A percentile compares a stretch with the other conserved stretches of the same genome.
Evolutionary conservation across 2,329 filamentous ascomycete genomes (phyloP).

Genomic region (Lecanosticta acicola): DNA sequence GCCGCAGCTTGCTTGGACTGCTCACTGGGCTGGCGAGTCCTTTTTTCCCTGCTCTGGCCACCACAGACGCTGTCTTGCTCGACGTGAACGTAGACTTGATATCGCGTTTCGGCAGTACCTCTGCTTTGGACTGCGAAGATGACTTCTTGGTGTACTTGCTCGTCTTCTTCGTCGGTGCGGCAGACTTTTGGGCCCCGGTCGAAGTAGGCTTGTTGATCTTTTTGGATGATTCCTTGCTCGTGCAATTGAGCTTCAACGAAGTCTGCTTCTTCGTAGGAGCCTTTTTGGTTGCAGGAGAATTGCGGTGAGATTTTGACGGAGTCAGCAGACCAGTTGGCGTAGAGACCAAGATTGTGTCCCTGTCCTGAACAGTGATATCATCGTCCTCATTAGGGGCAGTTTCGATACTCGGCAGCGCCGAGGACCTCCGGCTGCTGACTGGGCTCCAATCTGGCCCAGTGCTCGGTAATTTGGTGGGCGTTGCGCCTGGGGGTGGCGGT

Average conservation of each 20-base stretch:
- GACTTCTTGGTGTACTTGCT: slow-evolving; percentile 25
- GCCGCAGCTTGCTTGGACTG: slow-evolving; percentile 27
- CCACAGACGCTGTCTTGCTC: slow-evolving; percentile 21
- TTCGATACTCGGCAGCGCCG: slow-evolving; percentile 26
- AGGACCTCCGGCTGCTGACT: slow-evolving; percentile 11
- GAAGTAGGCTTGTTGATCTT: slow-evolving; percentile 10
- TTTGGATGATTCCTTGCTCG: slow-evolving; percentile 13
- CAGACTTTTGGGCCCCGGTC: background rate
- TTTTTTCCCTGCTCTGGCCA: slow-evolving; percentile 17
- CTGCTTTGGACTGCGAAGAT: slow-evolving; percentile 12
- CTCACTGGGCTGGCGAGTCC: slow-evolving; percentile 12
- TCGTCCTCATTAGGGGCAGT: slow-evolving; percentile 17
- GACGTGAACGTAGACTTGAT: slow-evolving; percentile 22
- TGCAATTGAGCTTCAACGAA: background rate
- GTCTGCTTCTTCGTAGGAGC: background rate
- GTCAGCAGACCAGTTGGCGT: slow-evolving; percentile 25
- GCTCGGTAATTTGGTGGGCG: slow-evolving; percentile 18
- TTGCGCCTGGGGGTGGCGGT: slow-evolving; percentile 20
- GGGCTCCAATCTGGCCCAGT: slow-evolving; percentile 20
- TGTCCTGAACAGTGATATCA: slow-evolving; percentile 17
- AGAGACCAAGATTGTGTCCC: slow-evolving; percentile 2
- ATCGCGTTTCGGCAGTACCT: slow-evolving; percentile 16
- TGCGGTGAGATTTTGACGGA: slow-evolving; percentile 30
- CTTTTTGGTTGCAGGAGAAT: slow-evolving; percentile 21
- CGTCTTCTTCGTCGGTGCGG: slow-evolving; percentile 19